A percentile compares a stretch with the other conserved stretches of the same genome.
These are phyloP conservation scores for Botryosphaeria agaves DNA, from an alignment of 2,329 filamentous ascomycete genomes.

Conservation along the genomic window DNA sequence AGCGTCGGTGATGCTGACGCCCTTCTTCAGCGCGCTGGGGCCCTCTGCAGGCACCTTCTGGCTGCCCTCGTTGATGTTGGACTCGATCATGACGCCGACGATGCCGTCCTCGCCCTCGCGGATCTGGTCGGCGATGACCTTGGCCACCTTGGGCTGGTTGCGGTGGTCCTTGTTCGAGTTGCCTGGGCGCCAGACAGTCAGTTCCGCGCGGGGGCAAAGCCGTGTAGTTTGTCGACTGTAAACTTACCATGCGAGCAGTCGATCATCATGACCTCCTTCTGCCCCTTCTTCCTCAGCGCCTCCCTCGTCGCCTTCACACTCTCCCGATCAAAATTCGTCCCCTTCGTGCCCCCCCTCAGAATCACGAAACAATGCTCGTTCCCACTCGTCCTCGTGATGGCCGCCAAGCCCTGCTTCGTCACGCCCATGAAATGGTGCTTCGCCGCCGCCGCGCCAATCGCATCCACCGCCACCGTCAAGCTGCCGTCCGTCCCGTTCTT, in stretches of 20 bases:
- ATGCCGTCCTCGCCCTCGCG: slow-evolving; percentile 75
- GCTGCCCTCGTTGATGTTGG: slow-evolving; percentile 74
- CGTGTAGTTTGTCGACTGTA: too few relatives aligned
- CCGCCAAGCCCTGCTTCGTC: slow-evolving; percentile 90
- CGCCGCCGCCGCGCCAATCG: slow-evolving; percentile 66
- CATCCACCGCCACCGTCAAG: slow-evolving; percentile 81
- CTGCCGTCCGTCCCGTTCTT: slow-evolving; percentile 98
- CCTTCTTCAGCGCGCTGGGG: slow-evolving; percentile 60
- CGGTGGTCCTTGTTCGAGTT: slow-evolving; percentile 97
- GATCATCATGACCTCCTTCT: slow-evolving; percentile 85
- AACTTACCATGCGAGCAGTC: slow-evolving; percentile 85
- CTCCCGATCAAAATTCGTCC: slow-evolving; percentile 83
- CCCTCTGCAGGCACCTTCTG: slow-evolving; percentile 62
- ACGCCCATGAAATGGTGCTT: slow-evolving; percentile 97
- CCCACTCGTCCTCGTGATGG: slow-evolving; percentile 81
- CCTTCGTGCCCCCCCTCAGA: slow-evolving; percentile 74
- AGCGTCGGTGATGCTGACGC: slow-evolving; percentile 88
- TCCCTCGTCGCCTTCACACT: slow-evolving; percentile 68
- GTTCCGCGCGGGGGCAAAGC: too few relatives aligned
- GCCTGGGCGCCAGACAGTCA: slow-evolving; percentile 35
- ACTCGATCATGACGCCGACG: slow-evolving; percentile 97
- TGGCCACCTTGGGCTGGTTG: slow-evolving; percentile 89
- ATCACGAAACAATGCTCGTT: slow-evolving; percentile 98
- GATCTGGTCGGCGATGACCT: slow-evolving; percentile 67
- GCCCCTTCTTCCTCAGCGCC: slow-evolving; percentile 62